A percentile compares a stretch with the other conserved stretches of the same genome.
These are phyloP conservation scores for Ambrosia hybrid DNA, from an alignment of 140 eudicot genomes.

Conservation along the genomic window DNA sequence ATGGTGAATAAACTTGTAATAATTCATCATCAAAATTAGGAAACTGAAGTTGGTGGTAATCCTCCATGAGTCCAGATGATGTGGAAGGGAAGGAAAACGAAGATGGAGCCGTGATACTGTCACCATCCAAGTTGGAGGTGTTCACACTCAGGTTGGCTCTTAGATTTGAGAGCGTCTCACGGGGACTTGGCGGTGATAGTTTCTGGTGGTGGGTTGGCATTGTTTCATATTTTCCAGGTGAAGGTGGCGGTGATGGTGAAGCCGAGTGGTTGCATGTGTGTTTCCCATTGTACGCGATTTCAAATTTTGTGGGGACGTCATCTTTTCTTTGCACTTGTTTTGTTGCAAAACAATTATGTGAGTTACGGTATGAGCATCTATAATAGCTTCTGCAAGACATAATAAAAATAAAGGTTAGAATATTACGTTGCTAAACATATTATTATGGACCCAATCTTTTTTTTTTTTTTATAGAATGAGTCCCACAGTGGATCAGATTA, in stretches of 20 bases:
- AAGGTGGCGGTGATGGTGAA: conserved; percentile 35
- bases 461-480: too few relatives aligned
- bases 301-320: conserved; percentile 45
- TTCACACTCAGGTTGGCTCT: conserved; percentile 54
- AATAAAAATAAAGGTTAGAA: not conserved
- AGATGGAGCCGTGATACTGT: conserved; percentile 25
- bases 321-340: conserved; percentile 72
- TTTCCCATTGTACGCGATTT: conserved; percentile 67
- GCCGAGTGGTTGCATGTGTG: conserved; percentile 57
- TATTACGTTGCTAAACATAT: conserved; percentile 46
- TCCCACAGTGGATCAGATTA: too few relatives aligned
- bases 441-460: not conserved
- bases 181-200: conserved; percentile 26
- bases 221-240: conserved; percentile 49
- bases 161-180: conserved; percentile 38
- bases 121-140: conserved; percentile 30
- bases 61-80: not conserved
- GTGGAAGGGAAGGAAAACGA: conserved; percentile 34
- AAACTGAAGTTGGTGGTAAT: conserved; percentile 21
- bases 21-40: conserved; percentile 31
- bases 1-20: conserved; percentile 39
- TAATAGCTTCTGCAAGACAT: conserved; percentile 76
- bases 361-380: conserved; percentile 67
- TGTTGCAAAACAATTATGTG: conserved; percentile 58
- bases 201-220: conserved; percentile 28